phyloP scores from a whole-genome alignment of 352 stramenopile genomes.

The Ochromonadaceae sp. region DNA sequence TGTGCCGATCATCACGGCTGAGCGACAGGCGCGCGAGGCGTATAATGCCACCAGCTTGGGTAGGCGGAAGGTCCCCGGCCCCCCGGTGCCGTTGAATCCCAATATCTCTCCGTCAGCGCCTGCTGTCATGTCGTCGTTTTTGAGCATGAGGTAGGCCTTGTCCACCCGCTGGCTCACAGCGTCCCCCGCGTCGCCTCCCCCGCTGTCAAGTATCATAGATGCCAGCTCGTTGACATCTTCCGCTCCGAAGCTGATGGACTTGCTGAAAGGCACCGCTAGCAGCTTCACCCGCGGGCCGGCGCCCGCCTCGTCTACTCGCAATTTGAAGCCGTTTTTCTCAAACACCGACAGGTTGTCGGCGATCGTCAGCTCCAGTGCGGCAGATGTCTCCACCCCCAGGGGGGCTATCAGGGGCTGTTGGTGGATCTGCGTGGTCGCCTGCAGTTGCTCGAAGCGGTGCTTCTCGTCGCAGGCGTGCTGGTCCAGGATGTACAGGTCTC shows the following conservation, averaged over 20 bases:
- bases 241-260: slow-evolving; percentile 59
- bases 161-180: neutral
- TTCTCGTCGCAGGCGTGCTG: slow-evolving; percentile 87
- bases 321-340: slow-evolving; percentile 79
- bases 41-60: slow-evolving; percentile 90
- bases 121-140: neutral
- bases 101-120: slow-evolving; percentile 10
- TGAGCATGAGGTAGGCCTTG: neutral
- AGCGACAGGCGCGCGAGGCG: slow-evolving; percentile 77
- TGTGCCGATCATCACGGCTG: slow-evolving; percentile 90
- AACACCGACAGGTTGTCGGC: slow-evolving; percentile 82
- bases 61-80: slow-evolving; percentile 47
- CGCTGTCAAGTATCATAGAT: slow-evolving; percentile 49
- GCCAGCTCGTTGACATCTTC: slow-evolving; percentile 68
- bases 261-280: slow-evolving; percentile 59
- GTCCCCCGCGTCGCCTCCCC: neutral
- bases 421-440: slow-evolving; percentile 73
- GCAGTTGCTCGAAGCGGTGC: slow-evolving; percentile 70
- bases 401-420: slow-evolving; percentile 83
- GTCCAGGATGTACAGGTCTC: slow-evolving; percentile 94
- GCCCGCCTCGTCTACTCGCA: slow-evolving; percentile 21
- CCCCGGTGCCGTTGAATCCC: slow-evolving; percentile 11
- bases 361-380: slow-evolving; percentile 78
- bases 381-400: slow-evolving; percentile 68
- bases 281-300: slow-evolving; percentile 38